These are phyloP conservation scores for Lycium ferocissimum DNA, from an alignment of 257 asterid genomes.

Conservation along the genomic window DNA sequence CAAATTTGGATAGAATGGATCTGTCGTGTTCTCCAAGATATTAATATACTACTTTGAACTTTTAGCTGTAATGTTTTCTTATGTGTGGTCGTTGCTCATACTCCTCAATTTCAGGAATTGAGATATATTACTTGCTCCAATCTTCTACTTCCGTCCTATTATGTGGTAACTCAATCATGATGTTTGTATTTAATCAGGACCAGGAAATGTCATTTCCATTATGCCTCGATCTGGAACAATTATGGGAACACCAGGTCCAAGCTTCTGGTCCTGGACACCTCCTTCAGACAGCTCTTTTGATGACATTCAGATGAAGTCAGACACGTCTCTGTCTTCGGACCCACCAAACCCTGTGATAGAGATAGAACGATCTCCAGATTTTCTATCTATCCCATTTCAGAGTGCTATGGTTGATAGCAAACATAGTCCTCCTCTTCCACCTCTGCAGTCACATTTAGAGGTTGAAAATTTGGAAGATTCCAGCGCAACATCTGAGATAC, in stretches of 20 bases:
- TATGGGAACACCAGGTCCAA: constrained; percentile 82
- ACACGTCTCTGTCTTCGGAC: constrained; percentile 49
- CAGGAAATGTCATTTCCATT: constrained; percentile 41
- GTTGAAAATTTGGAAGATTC: constrained; percentile 47
- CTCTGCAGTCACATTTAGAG: constrained; percentile 70
- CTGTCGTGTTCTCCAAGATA: neutral
- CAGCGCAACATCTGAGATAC: constrained; percentile 44
- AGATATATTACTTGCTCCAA: neutral
- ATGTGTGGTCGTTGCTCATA: neutral
- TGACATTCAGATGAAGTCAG: constrained; percentile 45
- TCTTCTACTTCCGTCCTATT: neutral
- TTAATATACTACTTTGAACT: neutral
- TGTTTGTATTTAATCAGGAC: constrained; percentile 52
- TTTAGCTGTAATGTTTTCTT: neutral
- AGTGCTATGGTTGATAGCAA: constrained; percentile 53
- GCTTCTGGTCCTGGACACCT: constrained; percentile 96
- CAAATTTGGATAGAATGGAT: neutral
- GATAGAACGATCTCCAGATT: constrained; percentile 59
- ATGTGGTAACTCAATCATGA: constrained; percentile 17
- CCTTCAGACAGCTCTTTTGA: constrained; percentile 49
- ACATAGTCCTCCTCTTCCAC: constrained; percentile 60
- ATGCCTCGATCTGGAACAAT: constrained; percentile 44
- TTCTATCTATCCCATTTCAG: constrained; percentile 77
- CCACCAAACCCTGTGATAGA: constrained; percentile 63
- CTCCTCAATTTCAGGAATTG: neutral